Base-by-base conservation (phyloP, 768 basidiomycete genomes). In the Naganishia vaughanmartiniae region DNA sequence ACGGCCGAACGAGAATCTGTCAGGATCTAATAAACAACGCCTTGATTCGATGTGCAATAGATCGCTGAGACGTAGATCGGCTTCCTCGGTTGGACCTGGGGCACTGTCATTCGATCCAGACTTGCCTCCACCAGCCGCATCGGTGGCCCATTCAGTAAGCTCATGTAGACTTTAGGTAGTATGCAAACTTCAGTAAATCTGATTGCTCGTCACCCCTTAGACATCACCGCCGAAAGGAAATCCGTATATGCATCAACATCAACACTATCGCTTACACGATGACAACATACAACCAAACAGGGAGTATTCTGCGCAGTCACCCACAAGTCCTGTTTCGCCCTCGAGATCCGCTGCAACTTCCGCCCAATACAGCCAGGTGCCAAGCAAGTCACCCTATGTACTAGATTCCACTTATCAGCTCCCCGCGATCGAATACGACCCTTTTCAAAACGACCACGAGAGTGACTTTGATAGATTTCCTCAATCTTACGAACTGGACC, bases 51-150 rank as follows among this genome's bases (percentile, higher is more conserved):
- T 31, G 55, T 55, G 48, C 3, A 19, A 12, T n/a, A 81, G 80
- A 48, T 76, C 76, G 51, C 74, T 96, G 74, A 86, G 86, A 70
- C 86, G 93, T 66, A 88, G 92, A 75, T 96, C 93, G 1, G 87
- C 88, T 19, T 86, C 89, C 0, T 85, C 87, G 71, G 84, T 85
- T 36, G 87, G 87, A 12, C 92, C 91, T 71, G 91, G 91, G 46
- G 88, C 89, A 28, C 87, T 93, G 76, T 85, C 90, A 70, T 85
- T 94, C 67, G 93, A 96, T 82, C 93, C 93, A 74, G 93, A 96
- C 86, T 87, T 95, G 57, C 93, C 93, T 51, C 88, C 87, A 76
- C 85, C 87, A 73, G 84, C 88, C 4, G 9, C 36, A 10, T 15
- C 39, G 60, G 60, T 45, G 39, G 60, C 1, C 84, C 89, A 0